These are phyloP conservation scores for Rehmannia glutinosa DNA, from an alignment of 257 asterid genomes.

Conservation along the genomic window DNA sequence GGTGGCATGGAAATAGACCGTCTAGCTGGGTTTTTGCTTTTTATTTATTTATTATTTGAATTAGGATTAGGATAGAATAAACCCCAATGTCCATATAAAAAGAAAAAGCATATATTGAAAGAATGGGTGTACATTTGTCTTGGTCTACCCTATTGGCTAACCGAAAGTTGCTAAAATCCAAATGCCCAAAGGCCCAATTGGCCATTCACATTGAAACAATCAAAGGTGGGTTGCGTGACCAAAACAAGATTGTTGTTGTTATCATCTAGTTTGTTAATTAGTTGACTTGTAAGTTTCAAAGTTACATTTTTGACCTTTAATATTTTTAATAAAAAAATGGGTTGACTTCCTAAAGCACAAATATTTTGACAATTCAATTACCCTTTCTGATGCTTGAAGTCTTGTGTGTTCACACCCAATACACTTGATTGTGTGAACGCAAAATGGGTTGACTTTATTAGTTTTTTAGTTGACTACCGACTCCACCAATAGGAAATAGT, in stretches of 20 bases:
- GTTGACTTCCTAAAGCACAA: slow-evolving; percentile 15
- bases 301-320: slow-evolving; percentile 1
- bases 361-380: not conserved
- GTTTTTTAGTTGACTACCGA: too few species aligned
- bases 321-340: slow-evolving; percentile 1
- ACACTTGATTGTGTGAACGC: slow-evolving; percentile 6
- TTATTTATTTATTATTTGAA: too few species aligned
- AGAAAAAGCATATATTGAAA: not conserved
- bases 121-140: not conserved
- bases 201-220: slow-evolving; percentile 4
- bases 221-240: slow-evolving; percentile 1
- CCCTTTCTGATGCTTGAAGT: slow-evolving; percentile 12
- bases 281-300: not conserved
- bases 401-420: slow-evolving; percentile 26
- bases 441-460: slow-evolving; percentile 4
- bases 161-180: slow-evolving; percentile 19
- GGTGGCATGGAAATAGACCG: too few species aligned
- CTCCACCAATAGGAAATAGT: not conserved
- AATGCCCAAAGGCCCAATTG: not conserved
- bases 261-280: not conserved
- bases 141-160: slow-evolving; percentile 5
- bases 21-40: too few species aligned
- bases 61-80: too few species aligned
- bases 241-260: not conserved
- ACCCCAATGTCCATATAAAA: not conserved